A percentile compares a stretch with the other conserved stretches of the same genome.
phyloP scores from a whole-genome alignment of 805 yeast species.

The Myxozyma melibiosi region DNA sequence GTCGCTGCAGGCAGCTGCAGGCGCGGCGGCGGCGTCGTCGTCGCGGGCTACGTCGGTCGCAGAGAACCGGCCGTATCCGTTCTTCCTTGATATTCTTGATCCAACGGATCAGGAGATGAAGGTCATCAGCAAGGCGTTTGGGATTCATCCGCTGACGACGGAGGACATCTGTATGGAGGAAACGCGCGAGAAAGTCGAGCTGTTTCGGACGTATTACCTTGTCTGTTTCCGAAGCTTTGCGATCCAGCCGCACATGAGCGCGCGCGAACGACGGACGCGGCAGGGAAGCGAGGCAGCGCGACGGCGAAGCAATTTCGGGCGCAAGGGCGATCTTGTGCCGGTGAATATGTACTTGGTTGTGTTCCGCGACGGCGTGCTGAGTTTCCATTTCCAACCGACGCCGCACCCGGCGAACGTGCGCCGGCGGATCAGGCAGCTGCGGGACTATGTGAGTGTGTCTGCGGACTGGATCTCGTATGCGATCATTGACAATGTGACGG shows the following conservation, averaged over 20 bases:
- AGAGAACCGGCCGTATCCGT: conserved; percentile 24
- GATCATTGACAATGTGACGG: conserved; percentile 92
- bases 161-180: conserved; percentile 94
- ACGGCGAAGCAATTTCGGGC: conserved; percentile 23
- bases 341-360: conserved; percentile 91
- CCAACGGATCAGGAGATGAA: conserved; percentile 98
- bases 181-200: conserved; percentile 91
- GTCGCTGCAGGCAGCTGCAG: background rate
- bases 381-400: conserved; percentile 92
- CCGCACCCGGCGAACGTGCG: conserved; percentile 97
- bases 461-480: conserved; percentile 99
- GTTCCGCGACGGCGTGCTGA: conserved; percentile 84
- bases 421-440: conserved; percentile 81
- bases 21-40: background rate
- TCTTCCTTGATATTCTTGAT: conserved; percentile 86
- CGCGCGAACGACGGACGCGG: conserved; percentile 33
- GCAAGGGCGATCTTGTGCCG: conserved; percentile 57
- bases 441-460: conserved; percentile 85
- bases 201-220: conserved; percentile 86
- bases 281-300: conserved; percentile 37
- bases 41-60: background rate
- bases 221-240: conserved; percentile 87
- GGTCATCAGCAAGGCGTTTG: conserved; percentile 83
- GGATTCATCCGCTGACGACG: conserved; percentile 93
- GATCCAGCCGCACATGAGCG: conserved; percentile 53